Evolutionary conservation across 2,329 filamentous ascomycete species (phyloP).

Genomic region (Pestalotiopsis fici): DNA sequence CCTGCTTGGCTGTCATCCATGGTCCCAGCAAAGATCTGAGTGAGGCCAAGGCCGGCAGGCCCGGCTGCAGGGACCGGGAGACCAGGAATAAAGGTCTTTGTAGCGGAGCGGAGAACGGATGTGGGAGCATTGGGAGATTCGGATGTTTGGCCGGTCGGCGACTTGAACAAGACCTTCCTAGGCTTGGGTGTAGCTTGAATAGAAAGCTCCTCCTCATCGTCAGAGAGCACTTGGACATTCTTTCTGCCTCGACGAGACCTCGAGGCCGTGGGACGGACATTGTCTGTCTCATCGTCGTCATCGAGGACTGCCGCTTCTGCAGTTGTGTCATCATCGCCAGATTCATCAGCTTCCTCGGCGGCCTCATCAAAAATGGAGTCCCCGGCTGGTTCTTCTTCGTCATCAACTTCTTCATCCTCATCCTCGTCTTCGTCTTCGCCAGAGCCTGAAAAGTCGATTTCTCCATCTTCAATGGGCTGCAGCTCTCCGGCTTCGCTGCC

Average conservation of each 20-base stretch:
- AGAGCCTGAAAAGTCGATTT: slow-evolving; percentile 33
- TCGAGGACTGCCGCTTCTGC: slow-evolving; percentile 14
- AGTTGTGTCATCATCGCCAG: slow-evolving; percentile 33
- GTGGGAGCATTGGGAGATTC: slow-evolving; percentile 58
- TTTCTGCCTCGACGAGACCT: slow-evolving; percentile 51
- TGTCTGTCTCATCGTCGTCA: slow-evolving; percentile 39
- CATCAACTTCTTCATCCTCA: slow-evolving; percentile 38
- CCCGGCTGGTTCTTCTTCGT: slow-evolving; percentile 24
- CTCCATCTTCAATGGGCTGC: slow-evolving; percentile 37
- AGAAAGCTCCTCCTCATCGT: slow-evolving; percentile 52
- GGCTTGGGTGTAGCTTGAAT: slow-evolving; percentile 50
- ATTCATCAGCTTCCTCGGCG: slow-evolving; percentile 36
- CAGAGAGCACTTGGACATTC: slow-evolving; percentile 56
- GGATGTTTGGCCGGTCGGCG: slow-evolving; percentile 41
- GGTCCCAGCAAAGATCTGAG: slow-evolving; percentile 88
- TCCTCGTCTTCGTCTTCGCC: slow-evolving; percentile 40
- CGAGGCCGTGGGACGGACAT: slow-evolving; percentile 36
- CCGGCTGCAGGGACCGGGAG: slow-evolving; percentile 56
- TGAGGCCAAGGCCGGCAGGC: slow-evolving; percentile 71
- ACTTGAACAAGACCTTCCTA: slow-evolving; percentile 40
- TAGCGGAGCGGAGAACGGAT: slow-evolving; percentile 68
- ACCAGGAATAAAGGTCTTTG: slow-evolving; percentile 70
- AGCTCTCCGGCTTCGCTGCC: slow-evolving; percentile 47
- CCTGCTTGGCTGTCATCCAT: slow-evolving; percentile 67
- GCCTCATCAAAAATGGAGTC: slow-evolving; percentile 36